Base-by-base conservation (phyloP, 805 yeast species). In the Ogataea philodendri region DNA sequence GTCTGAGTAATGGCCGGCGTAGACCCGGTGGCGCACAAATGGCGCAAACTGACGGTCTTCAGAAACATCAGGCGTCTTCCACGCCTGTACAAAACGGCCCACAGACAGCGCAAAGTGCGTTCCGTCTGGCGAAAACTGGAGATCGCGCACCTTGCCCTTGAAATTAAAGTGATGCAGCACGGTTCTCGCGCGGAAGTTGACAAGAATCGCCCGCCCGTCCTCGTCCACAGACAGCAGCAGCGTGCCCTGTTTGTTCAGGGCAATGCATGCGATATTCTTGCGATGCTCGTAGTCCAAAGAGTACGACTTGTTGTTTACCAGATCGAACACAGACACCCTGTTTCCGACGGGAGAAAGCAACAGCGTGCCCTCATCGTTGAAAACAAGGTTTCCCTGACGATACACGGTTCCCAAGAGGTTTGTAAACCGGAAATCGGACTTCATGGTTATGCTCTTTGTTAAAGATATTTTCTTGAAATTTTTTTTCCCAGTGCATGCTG, bases 41-140 rank as follows among this genome's bases (percentile, higher is more conserved):
- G 98, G 98, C 1, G 96, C 93, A 69, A 93, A 93, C 57, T 88
- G 96, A 42, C 95, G 72, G 53, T 87, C 96, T 50, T 85, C 93
- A 6, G 77, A 65, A 15, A 69, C 66, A 30, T 75, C 79, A 0
- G 97, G 97, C 1, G 97, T 86, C 53, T 78, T 81, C 98, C 98
- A 93, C 7, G 93, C 81, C 59, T 93, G 97, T 11, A 90, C 66
- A 35, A 84, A 82, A 47, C 95, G 67, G 5, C 86, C 87, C 22
- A 79, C 68, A 4, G 95, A 95, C 17, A 87, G 72, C 5, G 97
- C 97, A 63, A 93, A 89, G 51, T 76, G 76, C 28, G 70, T 70
- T 2, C 97, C 97, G 60, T 87, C 88, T 2, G 96, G 93, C 34
- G 95, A 79, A 60, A 93, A 93, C 52, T 81, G 76, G 16, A 90